These are phyloP conservation scores for Monilinia fructigena DNA, from an alignment of 2,329 filamentous ascomycete genomes.

Conservation along the genomic window DNA sequence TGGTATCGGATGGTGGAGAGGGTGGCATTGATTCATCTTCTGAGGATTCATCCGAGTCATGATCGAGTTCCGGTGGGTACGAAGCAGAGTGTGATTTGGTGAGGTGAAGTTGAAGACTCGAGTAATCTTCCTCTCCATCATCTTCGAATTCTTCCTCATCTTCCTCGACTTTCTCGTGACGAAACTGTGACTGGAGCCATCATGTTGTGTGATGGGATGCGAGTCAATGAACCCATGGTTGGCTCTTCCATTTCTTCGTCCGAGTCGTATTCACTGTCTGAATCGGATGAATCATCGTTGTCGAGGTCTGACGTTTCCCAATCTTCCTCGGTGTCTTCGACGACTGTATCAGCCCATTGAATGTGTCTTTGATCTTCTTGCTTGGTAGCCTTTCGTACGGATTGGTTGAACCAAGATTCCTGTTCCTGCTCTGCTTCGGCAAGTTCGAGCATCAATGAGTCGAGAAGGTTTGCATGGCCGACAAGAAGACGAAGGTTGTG, in stretches of 20 bases:
- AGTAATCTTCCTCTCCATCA: slow-evolving; percentile 62
- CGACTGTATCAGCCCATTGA: slow-evolving; percentile 80
- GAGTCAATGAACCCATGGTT: slow-evolving; percentile 48
- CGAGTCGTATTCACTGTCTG: slow-evolving; percentile 50
- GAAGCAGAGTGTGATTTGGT: slow-evolving; percentile 61
- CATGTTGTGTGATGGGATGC: slow-evolving; percentile 45
- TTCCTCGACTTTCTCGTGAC: slow-evolving; percentile 35
- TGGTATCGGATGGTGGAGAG: slow-evolving; percentile 41
- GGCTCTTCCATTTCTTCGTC: slow-evolving; percentile 61
- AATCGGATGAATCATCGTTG: slow-evolving; percentile 52
- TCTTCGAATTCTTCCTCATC: slow-evolving; percentile 47
- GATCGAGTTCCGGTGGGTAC: slow-evolving; percentile 67
- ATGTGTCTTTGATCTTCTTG: slow-evolving; percentile 65
- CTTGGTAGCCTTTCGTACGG: slow-evolving; percentile 70
- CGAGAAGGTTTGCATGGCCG: slow-evolving; percentile 96
- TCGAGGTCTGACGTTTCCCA: slow-evolving; percentile 64
- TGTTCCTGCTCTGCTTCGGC: slow-evolving; percentile 93
- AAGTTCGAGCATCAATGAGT: slow-evolving; percentile 87
- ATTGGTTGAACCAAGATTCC: slow-evolving; percentile 97
- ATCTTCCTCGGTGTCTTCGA: slow-evolving; percentile 71
- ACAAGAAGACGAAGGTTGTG: slow-evolving; percentile 95
- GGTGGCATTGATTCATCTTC: slow-evolving; percentile 74
- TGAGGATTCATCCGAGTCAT: slow-evolving; percentile 63
- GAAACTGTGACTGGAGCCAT: slow-evolving; percentile 29
- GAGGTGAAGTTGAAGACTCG: slow-evolving; percentile 65